These are phyloP conservation scores for Cyberlindnera maclurae DNA, from an alignment of 805 yeast genomes.

Conservation along the genomic window DNA sequence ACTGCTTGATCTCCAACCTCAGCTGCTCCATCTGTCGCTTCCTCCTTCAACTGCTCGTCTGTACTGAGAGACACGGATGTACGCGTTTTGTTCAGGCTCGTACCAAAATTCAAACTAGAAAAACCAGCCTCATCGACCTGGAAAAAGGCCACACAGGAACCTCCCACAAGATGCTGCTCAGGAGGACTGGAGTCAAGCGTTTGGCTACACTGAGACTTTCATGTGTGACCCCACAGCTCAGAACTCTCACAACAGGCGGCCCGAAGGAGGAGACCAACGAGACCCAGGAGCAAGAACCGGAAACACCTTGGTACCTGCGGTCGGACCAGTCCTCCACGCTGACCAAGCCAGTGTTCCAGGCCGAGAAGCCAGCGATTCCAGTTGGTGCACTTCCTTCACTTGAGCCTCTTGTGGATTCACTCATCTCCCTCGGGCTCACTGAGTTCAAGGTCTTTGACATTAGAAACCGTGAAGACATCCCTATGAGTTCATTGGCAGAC, in stretches of 20 bases:
- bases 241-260: neutral
- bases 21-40: constrained; percentile 14
- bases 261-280: neutral
- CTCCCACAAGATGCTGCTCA: too few species aligned
- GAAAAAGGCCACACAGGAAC: too few species aligned
- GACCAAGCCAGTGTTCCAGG: constrained; percentile 26
- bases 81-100: too few species aligned
- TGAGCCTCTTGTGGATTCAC: constrained; percentile 34
- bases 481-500: constrained; percentile 34
- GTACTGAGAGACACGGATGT: too few species aligned
- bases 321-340: constrained; percentile 32
- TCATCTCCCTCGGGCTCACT: constrained; percentile 56
- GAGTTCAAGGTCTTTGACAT: constrained; percentile 63
- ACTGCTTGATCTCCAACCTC: constrained; percentile 40
- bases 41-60: neutral
- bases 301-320: constrained; percentile 58
- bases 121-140: too few species aligned
- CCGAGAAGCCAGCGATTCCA: constrained; percentile 55
- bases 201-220: too few species aligned
- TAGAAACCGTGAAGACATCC: constrained; percentile 32
- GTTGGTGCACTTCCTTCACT: constrained; percentile 47
- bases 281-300: constrained; percentile 1
- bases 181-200: too few species aligned
- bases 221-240: too few species aligned
- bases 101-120: too few species aligned